These are phyloP conservation scores for Arthrinium puccinioides DNA, from an alignment of 2,329 filamentous ascomycete genomes.

Conservation along the genomic window DNA sequence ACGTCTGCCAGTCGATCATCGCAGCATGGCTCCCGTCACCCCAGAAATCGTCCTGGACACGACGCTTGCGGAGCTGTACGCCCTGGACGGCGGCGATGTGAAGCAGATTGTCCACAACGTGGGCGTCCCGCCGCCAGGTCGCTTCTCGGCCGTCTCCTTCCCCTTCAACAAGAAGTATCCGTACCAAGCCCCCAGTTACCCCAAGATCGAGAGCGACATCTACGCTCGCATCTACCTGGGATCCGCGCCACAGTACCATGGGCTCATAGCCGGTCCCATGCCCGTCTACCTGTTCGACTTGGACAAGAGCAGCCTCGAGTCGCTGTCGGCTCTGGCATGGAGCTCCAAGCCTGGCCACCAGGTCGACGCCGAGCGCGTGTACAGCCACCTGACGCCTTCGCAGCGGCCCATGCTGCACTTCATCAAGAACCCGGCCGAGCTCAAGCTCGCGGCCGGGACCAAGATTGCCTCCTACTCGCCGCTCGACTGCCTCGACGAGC, in stretches of 20 bases:
- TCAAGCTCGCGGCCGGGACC: background rate
- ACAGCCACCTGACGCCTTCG: background rate
- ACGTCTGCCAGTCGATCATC: too few species aligned
- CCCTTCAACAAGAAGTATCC: background rate
- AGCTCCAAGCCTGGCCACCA: background rate
- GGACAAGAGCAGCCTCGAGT: background rate
- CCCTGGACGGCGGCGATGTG: background rate
- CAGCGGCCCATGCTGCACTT: background rate
- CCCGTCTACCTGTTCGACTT: background rate
- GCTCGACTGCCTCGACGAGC: background rate
- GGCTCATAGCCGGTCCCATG: background rate
- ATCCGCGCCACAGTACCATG: background rate
- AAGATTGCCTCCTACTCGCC: background rate
- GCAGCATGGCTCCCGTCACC: too few species aligned
- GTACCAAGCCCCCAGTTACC: background rate
- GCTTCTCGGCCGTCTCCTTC: background rate
- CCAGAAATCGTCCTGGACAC: too few species aligned
- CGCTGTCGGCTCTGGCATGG: background rate
- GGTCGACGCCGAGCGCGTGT: background rate
- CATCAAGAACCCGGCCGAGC: background rate
- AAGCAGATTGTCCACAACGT: background rate
- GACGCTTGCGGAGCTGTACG: background rate
- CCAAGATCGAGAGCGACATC: background rate
- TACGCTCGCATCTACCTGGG: background rate
- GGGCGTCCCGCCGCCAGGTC: background rate